Conservation (phyloP, 495 filamentous ascomycete species). For the Podospora sp. region DNA sequence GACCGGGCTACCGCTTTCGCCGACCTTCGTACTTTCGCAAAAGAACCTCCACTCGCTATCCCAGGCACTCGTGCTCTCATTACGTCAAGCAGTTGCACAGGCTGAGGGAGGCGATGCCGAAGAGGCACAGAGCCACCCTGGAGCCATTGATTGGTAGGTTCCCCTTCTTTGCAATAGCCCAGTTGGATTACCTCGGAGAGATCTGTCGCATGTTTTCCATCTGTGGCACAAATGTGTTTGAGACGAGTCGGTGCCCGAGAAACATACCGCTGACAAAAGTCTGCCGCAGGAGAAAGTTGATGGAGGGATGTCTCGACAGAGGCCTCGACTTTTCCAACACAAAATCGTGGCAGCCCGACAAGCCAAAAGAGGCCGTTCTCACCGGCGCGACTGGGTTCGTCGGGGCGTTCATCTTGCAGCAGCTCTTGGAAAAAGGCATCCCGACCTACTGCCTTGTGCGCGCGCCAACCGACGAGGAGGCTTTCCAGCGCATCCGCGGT, state of each 20-base stretch:
- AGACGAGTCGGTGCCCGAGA: no score
- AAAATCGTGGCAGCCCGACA: not conserved
- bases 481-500: constrained; percentile 23
- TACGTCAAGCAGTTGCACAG: not conserved
- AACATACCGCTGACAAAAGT: no score
- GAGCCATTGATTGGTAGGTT: no score
- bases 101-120: constrained; percentile 27
- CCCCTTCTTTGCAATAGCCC: no score
- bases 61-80: constrained; percentile 23
- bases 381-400: constrained; percentile 42
- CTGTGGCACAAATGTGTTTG: no score
- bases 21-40: constrained; percentile 28
- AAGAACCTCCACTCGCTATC: constrained; percentile 30
- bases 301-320: constrained; percentile 28
- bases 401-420: constrained; percentile 37
- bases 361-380: constrained; percentile 28
- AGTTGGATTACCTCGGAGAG: no score
- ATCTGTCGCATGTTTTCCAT: no score
- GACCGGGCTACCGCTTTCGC: constrained; percentile 30
- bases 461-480: constrained; percentile 22
- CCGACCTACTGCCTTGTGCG: constrained; percentile 34
- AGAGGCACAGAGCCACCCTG: no score
- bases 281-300: no score
- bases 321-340: constrained; percentile 30
- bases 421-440: constrained; percentile 33